phyloP scores from a whole-genome alignment of 2,329 filamentous ascomycete species.

The Penicillium sp. region DNA sequence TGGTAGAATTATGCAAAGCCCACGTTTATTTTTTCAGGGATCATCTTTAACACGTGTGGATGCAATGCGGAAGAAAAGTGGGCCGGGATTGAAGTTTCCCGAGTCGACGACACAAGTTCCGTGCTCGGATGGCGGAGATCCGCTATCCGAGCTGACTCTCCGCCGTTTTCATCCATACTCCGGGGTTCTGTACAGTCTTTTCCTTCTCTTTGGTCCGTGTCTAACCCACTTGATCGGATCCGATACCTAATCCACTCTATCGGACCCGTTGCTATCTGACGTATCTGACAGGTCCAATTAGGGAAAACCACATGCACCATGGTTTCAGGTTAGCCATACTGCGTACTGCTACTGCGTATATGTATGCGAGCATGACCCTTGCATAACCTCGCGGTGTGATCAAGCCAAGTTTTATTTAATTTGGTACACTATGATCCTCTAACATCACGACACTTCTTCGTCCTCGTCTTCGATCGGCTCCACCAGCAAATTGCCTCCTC shows the following conservation, averaged over 20 bases:
- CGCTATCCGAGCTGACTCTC: slow-evolving; percentile 2
- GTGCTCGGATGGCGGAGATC: slow-evolving; percentile 1
- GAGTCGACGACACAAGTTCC: neutral
- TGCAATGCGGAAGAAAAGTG: neutral
- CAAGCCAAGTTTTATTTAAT: neutral
- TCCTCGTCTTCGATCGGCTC: slow-evolving; percentile 60
- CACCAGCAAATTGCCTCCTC: slow-evolving; percentile 83
- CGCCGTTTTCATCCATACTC: neutral
- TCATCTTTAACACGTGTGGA: neutral
- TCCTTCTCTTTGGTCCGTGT: neutral
- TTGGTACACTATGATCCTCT: neutral
- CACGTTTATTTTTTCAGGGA: neutral
- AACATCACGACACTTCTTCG: slow-evolving; percentile 41
- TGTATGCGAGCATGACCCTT: neutral
- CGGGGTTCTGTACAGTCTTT: neutral
- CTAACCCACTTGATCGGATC: neutral
- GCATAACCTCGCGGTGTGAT: neutral
- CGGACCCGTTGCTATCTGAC: neutral
- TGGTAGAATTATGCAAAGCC: neutral
- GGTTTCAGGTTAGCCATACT: neutral
- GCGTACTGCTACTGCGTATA: too few species aligned
- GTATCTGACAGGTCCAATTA: neutral
- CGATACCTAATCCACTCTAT: neutral
- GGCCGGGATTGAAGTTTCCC: neutral
- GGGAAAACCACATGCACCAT: too few species aligned